These are phyloP conservation scores for Endocalyx cinctus DNA, from an alignment of 2,329 filamentous ascomycete species.

Conservation along the genomic window DNA sequence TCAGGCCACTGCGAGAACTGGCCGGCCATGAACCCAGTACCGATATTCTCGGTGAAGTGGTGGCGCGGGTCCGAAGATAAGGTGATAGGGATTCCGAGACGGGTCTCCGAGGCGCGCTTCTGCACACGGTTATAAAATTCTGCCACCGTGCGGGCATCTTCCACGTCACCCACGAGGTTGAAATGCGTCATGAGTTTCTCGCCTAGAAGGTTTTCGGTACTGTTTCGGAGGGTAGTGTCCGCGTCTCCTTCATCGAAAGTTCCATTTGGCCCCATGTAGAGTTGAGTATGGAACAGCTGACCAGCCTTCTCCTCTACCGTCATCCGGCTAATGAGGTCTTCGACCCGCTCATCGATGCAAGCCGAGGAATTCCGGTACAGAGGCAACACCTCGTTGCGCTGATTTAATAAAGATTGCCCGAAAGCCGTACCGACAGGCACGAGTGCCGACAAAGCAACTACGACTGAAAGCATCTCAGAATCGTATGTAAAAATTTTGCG, in stretches of 20 bases:
- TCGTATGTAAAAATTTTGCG: too few species aligned
- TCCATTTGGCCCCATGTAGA: slow-evolving; percentile 23
- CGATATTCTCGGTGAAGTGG: slow-evolving; percentile 37
- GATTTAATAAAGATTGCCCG: too few species aligned
- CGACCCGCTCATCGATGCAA: slow-evolving; percentile 39
- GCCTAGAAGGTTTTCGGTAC: slow-evolving; percentile 28
- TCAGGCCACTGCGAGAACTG: slow-evolving; percentile 49
- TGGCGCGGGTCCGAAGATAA: slow-evolving; percentile 44
- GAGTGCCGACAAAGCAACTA: too few species aligned
- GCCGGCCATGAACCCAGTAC: slow-evolving; percentile 37
- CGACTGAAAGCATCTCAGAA: too few species aligned
- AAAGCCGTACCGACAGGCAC: too few species aligned
- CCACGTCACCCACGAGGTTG: slow-evolving; percentile 40
- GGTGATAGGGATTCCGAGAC: slow-evolving; percentile 45
- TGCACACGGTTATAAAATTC: slow-evolving; percentile 40
- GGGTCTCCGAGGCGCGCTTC: slow-evolving; percentile 35
- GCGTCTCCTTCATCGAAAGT: slow-evolving; percentile 11
- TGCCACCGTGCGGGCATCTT: slow-evolving; percentile 29
- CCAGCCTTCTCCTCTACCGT: slow-evolving; percentile 44
- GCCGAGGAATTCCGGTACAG: slow-evolving; percentile 10
- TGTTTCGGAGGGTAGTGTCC: slow-evolving; percentile 10
- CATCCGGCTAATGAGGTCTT: slow-evolving; percentile 42
- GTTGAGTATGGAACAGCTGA: slow-evolving; percentile 39
- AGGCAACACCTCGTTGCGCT: too few species aligned
- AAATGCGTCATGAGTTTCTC: slow-evolving; percentile 40